Evolutionary conservation across 2,329 filamentous ascomycete species (phyloP).

Genomic region (Arachnopeziza araneosa): DNA sequence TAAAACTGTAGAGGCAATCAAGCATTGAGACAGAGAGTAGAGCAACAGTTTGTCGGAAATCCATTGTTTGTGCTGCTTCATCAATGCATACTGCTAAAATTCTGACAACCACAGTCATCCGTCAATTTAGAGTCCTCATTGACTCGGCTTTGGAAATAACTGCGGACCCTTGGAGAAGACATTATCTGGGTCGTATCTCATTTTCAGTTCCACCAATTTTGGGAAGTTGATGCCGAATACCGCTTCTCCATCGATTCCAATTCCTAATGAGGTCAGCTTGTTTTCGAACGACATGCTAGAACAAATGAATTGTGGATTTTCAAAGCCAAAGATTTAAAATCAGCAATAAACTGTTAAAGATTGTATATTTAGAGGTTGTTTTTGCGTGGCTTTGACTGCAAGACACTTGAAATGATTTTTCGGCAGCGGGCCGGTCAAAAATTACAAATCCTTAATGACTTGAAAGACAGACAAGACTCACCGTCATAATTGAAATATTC

Average conservation of each 20-base stretch:
- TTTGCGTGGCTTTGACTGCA: too few species aligned
- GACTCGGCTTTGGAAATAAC: background rate
- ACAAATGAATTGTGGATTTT: background rate
- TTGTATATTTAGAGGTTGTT: too few species aligned
- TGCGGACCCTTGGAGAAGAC: constrained; percentile 34
- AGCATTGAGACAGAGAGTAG: too few species aligned
- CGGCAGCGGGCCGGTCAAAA: too few species aligned
- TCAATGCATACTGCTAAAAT: too few species aligned
- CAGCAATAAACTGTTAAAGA: background rate
- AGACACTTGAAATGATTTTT: too few species aligned
- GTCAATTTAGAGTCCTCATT: background rate
- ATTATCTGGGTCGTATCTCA: constrained; percentile 40
- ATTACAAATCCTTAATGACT: too few species aligned
- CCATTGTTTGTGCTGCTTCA: too few species aligned
- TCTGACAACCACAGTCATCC: background rate
- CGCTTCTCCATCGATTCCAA: constrained; percentile 9
- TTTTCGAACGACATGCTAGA: background rate
- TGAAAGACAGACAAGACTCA: background rate
- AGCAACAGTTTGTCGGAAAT: too few species aligned
- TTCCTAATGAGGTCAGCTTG: constrained; percentile 9
- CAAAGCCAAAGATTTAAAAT: background rate
- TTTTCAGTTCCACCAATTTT: constrained; percentile 38
- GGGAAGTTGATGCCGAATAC: constrained; percentile 40
- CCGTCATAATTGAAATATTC: constrained; percentile 24
- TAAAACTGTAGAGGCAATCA: too few species aligned